Conservation (phyloP, 805 yeast genomes). For the Starmerella potacharoeniae region DNA sequence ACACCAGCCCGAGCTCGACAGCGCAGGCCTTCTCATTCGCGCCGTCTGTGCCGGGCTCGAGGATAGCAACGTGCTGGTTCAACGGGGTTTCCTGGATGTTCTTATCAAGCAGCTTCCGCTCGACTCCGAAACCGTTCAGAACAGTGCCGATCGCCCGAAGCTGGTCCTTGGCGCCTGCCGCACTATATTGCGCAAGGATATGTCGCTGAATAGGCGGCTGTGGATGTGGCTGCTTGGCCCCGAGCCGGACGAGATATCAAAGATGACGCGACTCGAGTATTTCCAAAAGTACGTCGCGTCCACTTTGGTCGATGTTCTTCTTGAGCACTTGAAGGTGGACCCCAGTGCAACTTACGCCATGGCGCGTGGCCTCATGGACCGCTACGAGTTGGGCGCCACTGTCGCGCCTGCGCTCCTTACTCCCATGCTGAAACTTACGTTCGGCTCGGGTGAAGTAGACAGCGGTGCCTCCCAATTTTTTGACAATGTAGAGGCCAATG, state of each 20-base stretch:
- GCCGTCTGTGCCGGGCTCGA: slow-evolving; percentile 61
- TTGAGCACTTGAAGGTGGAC: slow-evolving; percentile 29
- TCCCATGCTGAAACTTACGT: slow-evolving; percentile 43
- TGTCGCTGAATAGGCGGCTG: slow-evolving; percentile 86
- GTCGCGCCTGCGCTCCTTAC: slow-evolving; percentile 59
- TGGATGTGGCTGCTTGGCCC: slow-evolving; percentile 94
- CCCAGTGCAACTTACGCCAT: slow-evolving; percentile 42
- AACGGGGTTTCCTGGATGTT: slow-evolving; percentile 80
- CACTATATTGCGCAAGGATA: slow-evolving; percentile 69
- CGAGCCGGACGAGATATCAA: slow-evolving; percentile 31
- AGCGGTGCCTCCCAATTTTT: slow-evolving; percentile 55
- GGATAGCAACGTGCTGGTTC: slow-evolving; percentile 59
- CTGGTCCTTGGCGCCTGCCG: slow-evolving; percentile 47
- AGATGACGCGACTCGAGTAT: slow-evolving; percentile 38
- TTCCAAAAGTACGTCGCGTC: slow-evolving; percentile 48
- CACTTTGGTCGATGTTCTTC: slow-evolving; percentile 42
- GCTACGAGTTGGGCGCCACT: slow-evolving; percentile 84
- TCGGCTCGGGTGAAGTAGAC: slow-evolving; percentile 1
- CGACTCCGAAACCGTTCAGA: slow-evolving; percentile 41
- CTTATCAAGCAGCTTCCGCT: slow-evolving; percentile 57
- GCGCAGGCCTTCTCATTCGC: slow-evolving; percentile 64
- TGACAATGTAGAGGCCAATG: slow-evolving; percentile 72
- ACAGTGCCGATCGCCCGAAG: slow-evolving; percentile 43
- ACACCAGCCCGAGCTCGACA: slow-evolving; percentile 39
- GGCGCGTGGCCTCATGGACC: slow-evolving; percentile 66